Evolutionary conservation across 768 basidiomycete species (phyloP).

Genomic region (Mrakia blollopis): DNA sequence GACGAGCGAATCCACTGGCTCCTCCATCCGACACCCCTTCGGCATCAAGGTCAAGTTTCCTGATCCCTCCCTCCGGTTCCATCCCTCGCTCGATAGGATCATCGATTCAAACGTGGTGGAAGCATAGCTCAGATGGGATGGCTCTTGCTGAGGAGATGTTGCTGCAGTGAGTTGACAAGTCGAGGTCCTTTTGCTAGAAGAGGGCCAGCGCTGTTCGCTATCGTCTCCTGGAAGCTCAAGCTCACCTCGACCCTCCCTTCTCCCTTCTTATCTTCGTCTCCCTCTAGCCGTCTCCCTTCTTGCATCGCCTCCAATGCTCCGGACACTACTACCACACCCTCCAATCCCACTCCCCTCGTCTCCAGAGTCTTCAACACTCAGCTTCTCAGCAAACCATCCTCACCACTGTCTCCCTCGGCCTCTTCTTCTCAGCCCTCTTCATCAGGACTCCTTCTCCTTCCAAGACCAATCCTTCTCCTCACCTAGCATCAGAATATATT

Average conservation of each 20-base stretch:
- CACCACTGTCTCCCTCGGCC: not conserved
- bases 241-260: not conserved
- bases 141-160: conserved; percentile 24
- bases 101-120: conserved; percentile 20
- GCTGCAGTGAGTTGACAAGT: conserved; percentile 5
- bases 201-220: not conserved
- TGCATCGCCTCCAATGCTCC: conserved; percentile 9
- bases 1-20: conserved; percentile 20
- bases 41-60: not conserved
- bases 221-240: not conserved
- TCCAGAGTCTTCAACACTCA: not conserved
- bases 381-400: not conserved
- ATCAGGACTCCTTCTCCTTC: too few relatives aligned
- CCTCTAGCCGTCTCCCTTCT: conserved; percentile 17
- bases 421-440: too few relatives aligned
- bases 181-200: not conserved
- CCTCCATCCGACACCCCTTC: not conserved
- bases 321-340: conserved; percentile 8
- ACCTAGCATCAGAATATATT: not conserved
- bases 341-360: conserved; percentile 22
- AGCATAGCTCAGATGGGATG: conserved; percentile 15
- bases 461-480: too few relatives aligned
- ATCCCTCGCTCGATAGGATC: conserved; percentile 2
- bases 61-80: not conserved
- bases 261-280: not conserved